phyloP scores from a whole-genome alignment of 768 basidiomycete genomes.

The Cyclocybe aegerita region DNA sequence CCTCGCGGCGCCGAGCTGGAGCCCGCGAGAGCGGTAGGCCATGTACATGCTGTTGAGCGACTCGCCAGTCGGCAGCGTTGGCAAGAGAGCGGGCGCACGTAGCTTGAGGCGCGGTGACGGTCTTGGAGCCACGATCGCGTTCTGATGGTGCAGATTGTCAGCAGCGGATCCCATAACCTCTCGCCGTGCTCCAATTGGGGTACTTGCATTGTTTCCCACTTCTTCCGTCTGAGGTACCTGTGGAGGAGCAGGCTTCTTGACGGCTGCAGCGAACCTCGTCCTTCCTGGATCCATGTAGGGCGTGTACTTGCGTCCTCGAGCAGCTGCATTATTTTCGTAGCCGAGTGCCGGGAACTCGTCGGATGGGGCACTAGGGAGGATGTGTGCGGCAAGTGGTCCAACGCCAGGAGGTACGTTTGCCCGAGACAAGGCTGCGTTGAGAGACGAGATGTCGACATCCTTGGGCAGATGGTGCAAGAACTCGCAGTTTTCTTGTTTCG shows the following conservation, averaged over 20 bases:
- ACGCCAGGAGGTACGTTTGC: slow-evolving; percentile 55
- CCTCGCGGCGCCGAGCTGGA: slow-evolving; percentile 90
- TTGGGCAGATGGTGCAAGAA: slow-evolving; percentile 91
- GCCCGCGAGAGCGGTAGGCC: slow-evolving; percentile 81
- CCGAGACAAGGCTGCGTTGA: slow-evolving; percentile 69
- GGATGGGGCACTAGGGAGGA: slow-evolving; percentile 16
- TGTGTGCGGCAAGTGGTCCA: slow-evolving; percentile 41
- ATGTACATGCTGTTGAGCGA: slow-evolving; percentile 81
- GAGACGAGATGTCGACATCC: slow-evolving; percentile 74
- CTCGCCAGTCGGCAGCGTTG: slow-evolving; percentile 87
- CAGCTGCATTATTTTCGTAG: slow-evolving; percentile 39
- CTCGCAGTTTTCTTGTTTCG: slow-evolving; percentile 95
- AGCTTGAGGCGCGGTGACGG: slow-evolving; percentile 86
- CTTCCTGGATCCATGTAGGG: slow-evolving; percentile 76
- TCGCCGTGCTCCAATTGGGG: slow-evolving; percentile 47
- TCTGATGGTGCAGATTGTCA: slow-evolving; percentile 63
- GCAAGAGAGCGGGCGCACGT: slow-evolving; percentile 78
- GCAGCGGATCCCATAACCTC: slow-evolving; percentile 59
- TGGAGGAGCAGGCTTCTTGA: slow-evolving; percentile 63
- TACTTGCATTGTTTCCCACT: slow-evolving; percentile 24
- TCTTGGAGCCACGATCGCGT: slow-evolving; percentile 73
- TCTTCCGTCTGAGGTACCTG: slow-evolving; percentile 22
- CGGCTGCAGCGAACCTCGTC: slow-evolving; percentile 88
- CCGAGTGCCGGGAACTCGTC: slow-evolving; percentile 79
- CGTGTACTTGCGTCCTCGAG: slow-evolving; percentile 42